phyloP scores from a whole-genome alignment of 129 eudicot genomes.

The Tagetes patula region DNA sequence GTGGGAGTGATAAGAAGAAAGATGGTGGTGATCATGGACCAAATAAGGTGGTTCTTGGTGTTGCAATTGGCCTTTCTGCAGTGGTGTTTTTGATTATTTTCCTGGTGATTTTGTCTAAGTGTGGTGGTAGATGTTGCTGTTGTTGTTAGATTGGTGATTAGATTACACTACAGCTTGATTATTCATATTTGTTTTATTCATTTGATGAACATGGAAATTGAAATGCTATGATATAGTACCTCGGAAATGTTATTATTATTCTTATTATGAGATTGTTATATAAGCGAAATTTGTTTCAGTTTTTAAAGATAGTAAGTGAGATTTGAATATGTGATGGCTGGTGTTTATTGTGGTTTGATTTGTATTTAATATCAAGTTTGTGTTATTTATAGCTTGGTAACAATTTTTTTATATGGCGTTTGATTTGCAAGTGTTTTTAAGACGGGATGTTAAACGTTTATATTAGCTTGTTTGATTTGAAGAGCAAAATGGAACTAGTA shows the following conservation, averaged over 20 bases:
- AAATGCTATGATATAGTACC: neutral
- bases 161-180: neutral
- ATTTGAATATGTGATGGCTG: neutral
- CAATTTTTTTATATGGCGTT: neutral
- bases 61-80: conserved; percentile 84
- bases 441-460: no score
- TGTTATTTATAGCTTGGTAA: neutral
- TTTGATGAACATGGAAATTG: neutral
- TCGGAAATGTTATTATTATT: neutral
- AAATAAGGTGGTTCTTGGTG: conserved; percentile 88
- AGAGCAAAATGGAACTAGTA: no score
- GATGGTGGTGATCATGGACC: conserved; percentile 52
- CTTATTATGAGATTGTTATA: neutral
- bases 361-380: neutral
- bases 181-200: conserved; percentile 5
- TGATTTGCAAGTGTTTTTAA: neutral
- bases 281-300: neutral
- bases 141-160: conserved; percentile 13
- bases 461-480: no score
- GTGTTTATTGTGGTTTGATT: neutral
- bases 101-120: conserved; percentile 65
- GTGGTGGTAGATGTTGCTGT: conserved; percentile 25
- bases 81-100: conserved; percentile 75
- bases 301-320: neutral
- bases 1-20: conserved; percentile 26